A percentile compares a stretch with the other conserved stretches of the same genome.
These are phyloP conservation scores for Amaranthus hypochondriacus DNA, from an alignment of 148 eudicot species.

Conservation along the genomic window DNA sequence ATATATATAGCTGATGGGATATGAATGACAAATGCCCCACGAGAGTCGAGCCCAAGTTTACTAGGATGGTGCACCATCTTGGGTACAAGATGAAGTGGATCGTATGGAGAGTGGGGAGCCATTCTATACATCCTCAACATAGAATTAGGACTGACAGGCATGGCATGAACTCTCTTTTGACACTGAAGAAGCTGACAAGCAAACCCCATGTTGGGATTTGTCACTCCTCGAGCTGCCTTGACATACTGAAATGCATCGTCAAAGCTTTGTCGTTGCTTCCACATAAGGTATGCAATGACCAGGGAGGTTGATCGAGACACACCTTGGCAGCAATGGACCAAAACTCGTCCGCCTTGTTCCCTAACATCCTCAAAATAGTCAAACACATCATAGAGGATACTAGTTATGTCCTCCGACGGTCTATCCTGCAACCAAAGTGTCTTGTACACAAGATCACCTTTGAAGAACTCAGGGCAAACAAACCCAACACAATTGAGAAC, in stretches of 20 bases:
- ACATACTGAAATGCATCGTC: slow-evolving; percentile 88
- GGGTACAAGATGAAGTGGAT: slow-evolving; percentile 95
- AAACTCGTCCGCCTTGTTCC: slow-evolving; percentile 76
- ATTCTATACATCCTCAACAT: slow-evolving; percentile 82
- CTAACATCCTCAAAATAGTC: slow-evolving; percentile 95
- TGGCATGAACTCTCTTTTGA: slow-evolving; percentile 77
- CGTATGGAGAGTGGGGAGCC: slow-evolving; percentile 96
- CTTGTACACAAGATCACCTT: slow-evolving; percentile 71
- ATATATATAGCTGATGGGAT: slow-evolving; percentile 75
- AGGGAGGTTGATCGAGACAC: slow-evolving; percentile 87
- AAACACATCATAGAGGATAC: slow-evolving; percentile 87
- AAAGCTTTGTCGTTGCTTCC: slow-evolving; percentile 76
- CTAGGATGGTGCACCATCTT: slow-evolving; percentile 60
- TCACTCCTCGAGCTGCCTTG: slow-evolving; percentile 80
- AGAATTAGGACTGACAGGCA: slow-evolving; percentile 76
- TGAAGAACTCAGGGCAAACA: slow-evolving; percentile 88
- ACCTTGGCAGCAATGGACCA: slow-evolving; percentile 94
- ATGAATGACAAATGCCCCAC: slow-evolving; percentile 86
- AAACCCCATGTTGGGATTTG: slow-evolving; percentile 96
- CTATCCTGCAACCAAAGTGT: slow-evolving; percentile 94
- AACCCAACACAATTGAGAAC: slow-evolving; percentile 96
- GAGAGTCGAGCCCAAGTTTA: slow-evolving; percentile 62
- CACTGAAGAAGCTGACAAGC: slow-evolving; percentile 90
- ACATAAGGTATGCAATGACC: slow-evolving; percentile 93
- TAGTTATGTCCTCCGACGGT: slow-evolving; percentile 92